These are phyloP conservation scores for Melastoma malabathricum DNA, from an alignment of 345 rosid species.

Conservation along the genomic window DNA sequence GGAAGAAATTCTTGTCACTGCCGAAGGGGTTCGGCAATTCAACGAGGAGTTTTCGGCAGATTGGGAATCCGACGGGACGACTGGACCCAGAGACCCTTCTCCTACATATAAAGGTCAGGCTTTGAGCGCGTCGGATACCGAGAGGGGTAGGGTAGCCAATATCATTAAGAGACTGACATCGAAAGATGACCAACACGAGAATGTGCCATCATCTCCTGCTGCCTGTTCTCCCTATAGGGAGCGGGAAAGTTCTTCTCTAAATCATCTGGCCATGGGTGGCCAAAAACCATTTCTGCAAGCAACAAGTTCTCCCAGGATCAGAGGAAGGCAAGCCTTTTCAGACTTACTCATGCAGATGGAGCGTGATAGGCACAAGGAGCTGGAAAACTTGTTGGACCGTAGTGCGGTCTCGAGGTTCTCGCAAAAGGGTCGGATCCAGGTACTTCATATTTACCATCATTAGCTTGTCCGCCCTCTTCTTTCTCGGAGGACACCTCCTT, in stretches of 20 bases:
- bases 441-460: constrained; percentile 5
- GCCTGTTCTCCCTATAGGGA: neutral
- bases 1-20: too few species aligned
- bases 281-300: constrained; percentile 13
- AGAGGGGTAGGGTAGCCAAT: constrained; percentile 26
- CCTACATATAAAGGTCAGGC: too few species aligned
- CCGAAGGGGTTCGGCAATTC: too few species aligned
- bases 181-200: constrained; percentile 9
- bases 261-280: constrained; percentile 9
- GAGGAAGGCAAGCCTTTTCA: constrained; percentile 76
- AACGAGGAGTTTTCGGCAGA: too few species aligned
- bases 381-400: constrained; percentile 30
- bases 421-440: constrained; percentile 80
- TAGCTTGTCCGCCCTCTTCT: too few species aligned
- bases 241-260: constrained; percentile 8
- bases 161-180: constrained; percentile 40
- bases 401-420: constrained; percentile 51
- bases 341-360: constrained; percentile 49
- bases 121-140: too few species aligned
- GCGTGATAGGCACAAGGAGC: constrained; percentile 44
- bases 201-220: constrained; percentile 14
- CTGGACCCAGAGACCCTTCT: too few species aligned
- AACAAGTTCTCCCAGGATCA: constrained; percentile 33
- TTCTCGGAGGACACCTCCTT: too few species aligned
- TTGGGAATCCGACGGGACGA: too few species aligned